These are phyloP conservation scores for Ophiostoma australiae DNA, from an alignment of 2,329 filamentous ascomycete species.

Conservation along the genomic window DNA sequence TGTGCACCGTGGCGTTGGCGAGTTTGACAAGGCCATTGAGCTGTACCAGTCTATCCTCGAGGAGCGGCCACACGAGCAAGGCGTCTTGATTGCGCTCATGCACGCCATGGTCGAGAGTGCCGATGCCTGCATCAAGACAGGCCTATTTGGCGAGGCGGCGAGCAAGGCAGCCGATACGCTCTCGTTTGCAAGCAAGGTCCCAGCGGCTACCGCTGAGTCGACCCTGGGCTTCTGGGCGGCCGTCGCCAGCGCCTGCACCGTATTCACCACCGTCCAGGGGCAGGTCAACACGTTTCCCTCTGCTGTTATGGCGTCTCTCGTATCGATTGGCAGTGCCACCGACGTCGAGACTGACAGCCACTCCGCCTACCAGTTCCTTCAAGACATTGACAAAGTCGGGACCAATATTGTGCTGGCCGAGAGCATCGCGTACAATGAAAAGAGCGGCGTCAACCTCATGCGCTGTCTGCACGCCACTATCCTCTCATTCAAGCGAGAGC, in stretches of 20 bases:
- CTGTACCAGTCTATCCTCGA: slow-evolving; percentile 71
- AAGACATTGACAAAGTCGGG: slow-evolving; percentile 62
- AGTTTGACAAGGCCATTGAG: slow-evolving; percentile 74
- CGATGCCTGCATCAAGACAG: slow-evolving; percentile 70
- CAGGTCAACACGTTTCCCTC: slow-evolving; percentile 59
- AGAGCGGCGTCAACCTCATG: slow-evolving; percentile 48
- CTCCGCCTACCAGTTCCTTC: slow-evolving; percentile 56
- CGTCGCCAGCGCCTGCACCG: slow-evolving; percentile 77
- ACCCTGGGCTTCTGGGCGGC: slow-evolving; percentile 92
- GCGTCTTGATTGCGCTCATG: slow-evolving; percentile 79
- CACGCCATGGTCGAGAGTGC: slow-evolving; percentile 84
- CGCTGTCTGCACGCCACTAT: slow-evolving; percentile 67
- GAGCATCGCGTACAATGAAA: slow-evolving; percentile 45
- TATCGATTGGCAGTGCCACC: slow-evolving; percentile 39
- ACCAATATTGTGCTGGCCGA: slow-evolving; percentile 44
- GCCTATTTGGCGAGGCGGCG: slow-evolving; percentile 78
- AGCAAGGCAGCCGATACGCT: slow-evolving; percentile 67
- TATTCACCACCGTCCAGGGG: slow-evolving; percentile 75
- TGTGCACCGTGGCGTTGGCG: slow-evolving; percentile 85
- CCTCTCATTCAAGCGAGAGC: slow-evolving; percentile 80
- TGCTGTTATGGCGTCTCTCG: slow-evolving; percentile 51
- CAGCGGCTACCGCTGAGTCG: slow-evolving; percentile 57
- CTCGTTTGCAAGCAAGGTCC: slow-evolving; percentile 58
- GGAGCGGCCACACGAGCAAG: slow-evolving; percentile 68
- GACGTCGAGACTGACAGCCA: slow-evolving; percentile 12